Evolutionary conservation across 768 basidiomycete species (phyloP).

Genomic region (Tricholoma bakamatsutake): DNA sequence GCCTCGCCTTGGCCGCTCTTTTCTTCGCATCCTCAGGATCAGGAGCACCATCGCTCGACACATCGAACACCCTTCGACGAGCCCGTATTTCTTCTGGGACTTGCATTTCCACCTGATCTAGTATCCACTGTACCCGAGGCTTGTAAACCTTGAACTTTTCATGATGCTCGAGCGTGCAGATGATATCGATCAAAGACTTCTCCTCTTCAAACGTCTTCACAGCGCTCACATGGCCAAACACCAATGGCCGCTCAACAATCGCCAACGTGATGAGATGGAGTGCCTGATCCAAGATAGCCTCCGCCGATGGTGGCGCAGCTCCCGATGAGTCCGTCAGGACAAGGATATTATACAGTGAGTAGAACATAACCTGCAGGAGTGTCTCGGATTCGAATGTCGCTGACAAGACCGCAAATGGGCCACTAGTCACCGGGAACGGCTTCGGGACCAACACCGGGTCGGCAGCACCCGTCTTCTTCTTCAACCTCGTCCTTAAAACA

Average conservation of each 20-base stretch:
- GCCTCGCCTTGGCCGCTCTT: slow-evolving; percentile 81
- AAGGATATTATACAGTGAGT: slow-evolving; percentile 70
- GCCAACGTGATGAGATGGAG: slow-evolving; percentile 85
- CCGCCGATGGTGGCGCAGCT: slow-evolving; percentile 67
- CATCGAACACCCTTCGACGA: slow-evolving; percentile 39
- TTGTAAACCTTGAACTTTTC: slow-evolving; percentile 70
- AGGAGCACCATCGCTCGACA: slow-evolving; percentile 25
- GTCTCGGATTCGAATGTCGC: slow-evolving; percentile 63
- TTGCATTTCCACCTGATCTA: slow-evolving; percentile 51
- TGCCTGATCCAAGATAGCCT: slow-evolving; percentile 86
- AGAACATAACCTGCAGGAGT: slow-evolving; percentile 79
- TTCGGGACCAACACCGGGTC: slow-evolving; percentile 77
- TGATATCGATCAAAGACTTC: slow-evolving; percentile 60
- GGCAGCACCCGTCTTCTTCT: slow-evolving; percentile 53
- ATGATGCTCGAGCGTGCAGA: slow-evolving; percentile 75
- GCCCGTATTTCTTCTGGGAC: slow-evolving; percentile 52
- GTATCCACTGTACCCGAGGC: slow-evolving; percentile 70
- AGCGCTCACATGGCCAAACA: slow-evolving; percentile 56
- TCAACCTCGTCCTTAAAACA: slow-evolving; percentile 59
- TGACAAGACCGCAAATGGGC: slow-evolving; percentile 65
- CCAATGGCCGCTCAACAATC: slow-evolving; percentile 58
- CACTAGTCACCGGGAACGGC: slow-evolving; percentile 53
- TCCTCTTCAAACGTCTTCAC: slow-evolving; percentile 50
- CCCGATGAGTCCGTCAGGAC: slow-evolving; percentile 55
- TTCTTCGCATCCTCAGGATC: slow-evolving; percentile 72